Percentiles rank a stretch among this genome's conserved stretches.
Conservation (phyloP, 23 red algal species). For the Chondrus crispus region DNA sequence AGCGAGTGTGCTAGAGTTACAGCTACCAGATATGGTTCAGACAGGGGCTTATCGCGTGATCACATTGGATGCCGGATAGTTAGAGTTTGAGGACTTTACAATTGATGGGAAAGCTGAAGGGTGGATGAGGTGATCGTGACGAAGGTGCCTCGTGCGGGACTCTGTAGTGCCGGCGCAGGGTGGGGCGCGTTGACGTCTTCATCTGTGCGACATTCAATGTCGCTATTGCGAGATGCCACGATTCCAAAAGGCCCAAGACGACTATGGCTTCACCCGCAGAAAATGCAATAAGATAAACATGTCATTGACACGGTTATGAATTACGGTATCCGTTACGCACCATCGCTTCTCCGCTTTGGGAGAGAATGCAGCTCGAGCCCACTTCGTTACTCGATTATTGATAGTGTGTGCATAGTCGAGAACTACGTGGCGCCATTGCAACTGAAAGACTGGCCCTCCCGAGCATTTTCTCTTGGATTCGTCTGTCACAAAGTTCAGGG, state of each 20-base stretch:
- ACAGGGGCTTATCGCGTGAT: slow-evolving; percentile 30
- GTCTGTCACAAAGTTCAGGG: not conserved
- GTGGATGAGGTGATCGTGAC: slow-evolving; percentile 23
- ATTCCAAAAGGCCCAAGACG: slow-evolving; percentile 54
- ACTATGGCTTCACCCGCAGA: slow-evolving; percentile 65
- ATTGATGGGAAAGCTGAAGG: not conserved
- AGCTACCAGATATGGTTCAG: slow-evolving; percentile 49
- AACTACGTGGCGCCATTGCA: slow-evolving; percentile 71
- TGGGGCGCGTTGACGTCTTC: no score
- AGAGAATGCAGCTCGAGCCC: slow-evolving; percentile 53
- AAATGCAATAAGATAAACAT: slow-evolving; percentile 69
- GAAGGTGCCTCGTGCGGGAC: slow-evolving; percentile 48
- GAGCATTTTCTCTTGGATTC: not conserved
- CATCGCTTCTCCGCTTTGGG: slow-evolving; percentile 61
- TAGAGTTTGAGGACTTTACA: slow-evolving; percentile 20
- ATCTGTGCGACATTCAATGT: not conserved
- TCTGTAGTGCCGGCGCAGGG: slow-evolving; percentile 56
- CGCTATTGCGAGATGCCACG: slow-evolving; percentile 50
- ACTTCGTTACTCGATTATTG: slow-evolving; percentile 42
- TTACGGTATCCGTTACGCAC: slow-evolving; percentile 86
- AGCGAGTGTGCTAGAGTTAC: slow-evolving; percentile 36
- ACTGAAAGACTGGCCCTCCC: slow-evolving; percentile 50
- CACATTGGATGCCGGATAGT: slow-evolving; percentile 32
- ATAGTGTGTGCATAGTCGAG: slow-evolving; percentile 89
- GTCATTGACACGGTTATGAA: slow-evolving; percentile 89